Evolutionary conservation across 371 early-diverging fungal species (phyloP).

Genomic region (Batrachochytrium dendrobatidis): DNA sequence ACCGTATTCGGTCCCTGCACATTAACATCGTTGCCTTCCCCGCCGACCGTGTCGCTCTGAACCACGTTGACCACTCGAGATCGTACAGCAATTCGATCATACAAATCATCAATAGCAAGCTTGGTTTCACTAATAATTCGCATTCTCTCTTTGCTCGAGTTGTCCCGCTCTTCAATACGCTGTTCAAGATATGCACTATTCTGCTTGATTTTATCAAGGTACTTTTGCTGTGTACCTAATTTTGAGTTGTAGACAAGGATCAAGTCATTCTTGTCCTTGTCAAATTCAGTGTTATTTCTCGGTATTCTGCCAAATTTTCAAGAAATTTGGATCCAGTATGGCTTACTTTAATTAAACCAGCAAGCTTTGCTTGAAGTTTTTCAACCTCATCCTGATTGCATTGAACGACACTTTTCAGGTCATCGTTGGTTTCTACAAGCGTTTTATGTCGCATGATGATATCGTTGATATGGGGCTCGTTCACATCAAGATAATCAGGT

Average conservation of each 20-base stretch:
- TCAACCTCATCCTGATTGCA: conserved; percentile 41
- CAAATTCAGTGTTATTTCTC: conserved; percentile 5
- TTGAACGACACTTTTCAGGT: conserved; percentile 31
- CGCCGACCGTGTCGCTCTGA: neutral
- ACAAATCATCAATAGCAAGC: conserved; percentile 48
- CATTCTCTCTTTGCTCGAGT: conserved; percentile 43
- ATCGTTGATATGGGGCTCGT: conserved; percentile 53
- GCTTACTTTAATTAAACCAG: conserved; percentile 35
- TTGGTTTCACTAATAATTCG: conserved; percentile 45
- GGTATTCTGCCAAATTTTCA: conserved; percentile 1
- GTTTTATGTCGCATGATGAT: conserved; percentile 48
- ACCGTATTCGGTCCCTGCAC: neutral
- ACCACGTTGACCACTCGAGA: neutral
- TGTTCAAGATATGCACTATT: conserved; percentile 39
- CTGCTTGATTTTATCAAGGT: conserved; percentile 39
- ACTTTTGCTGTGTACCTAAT: conserved; percentile 45
- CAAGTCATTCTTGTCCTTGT: conserved; percentile 43
- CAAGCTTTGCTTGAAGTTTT: conserved; percentile 20
- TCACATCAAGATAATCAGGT: conserved; percentile 46
- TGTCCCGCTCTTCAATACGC: conserved; percentile 38
- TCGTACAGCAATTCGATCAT: conserved; percentile 30
- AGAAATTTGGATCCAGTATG: neutral
- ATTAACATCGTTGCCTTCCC: neutral
- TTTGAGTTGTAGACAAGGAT: conserved; percentile 47
- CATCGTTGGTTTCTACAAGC: conserved; percentile 46